Conservation (phyloP, 2,329 filamentous ascomycete genomes). For the Fusarium albidum region DNA sequence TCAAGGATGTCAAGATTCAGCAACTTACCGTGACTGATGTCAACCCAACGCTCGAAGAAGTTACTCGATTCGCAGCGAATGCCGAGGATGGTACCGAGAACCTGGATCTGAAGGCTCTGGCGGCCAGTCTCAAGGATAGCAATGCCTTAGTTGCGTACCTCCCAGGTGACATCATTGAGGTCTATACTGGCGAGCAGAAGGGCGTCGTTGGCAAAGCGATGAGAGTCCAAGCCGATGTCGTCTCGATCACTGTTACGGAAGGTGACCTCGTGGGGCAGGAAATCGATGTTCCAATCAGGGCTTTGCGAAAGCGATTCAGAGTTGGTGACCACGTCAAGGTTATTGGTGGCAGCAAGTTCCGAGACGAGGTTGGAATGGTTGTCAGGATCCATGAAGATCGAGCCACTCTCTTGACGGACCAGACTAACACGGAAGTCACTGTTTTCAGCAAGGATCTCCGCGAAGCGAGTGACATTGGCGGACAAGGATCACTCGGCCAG, state of each 20-base stretch:
- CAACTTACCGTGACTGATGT: constrained; percentile 87
- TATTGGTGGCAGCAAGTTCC: constrained; percentile 92
- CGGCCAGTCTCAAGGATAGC: constrained; percentile 86
- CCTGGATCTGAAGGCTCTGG: constrained; percentile 88
- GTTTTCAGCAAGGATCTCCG: constrained; percentile 98
- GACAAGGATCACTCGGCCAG: constrained; percentile 83
- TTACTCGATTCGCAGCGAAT: constrained; percentile 90
- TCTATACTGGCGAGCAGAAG: constrained; percentile 94
- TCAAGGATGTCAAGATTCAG: constrained; percentile 93
- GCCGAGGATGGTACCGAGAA: constrained; percentile 93
- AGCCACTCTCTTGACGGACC: constrained; percentile 92
- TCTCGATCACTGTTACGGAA: constrained; percentile 84
- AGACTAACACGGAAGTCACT: constrained; percentile 91
- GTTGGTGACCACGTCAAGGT: constrained; percentile 98
- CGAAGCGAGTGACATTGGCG: constrained; percentile 91
- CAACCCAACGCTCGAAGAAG: constrained; percentile 91
- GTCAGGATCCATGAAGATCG: constrained; percentile 92
- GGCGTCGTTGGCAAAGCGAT: constrained; percentile 87
- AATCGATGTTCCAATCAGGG: constrained; percentile 92
- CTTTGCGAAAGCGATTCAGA: constrained; percentile 89
- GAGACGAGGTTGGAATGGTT: constrained; percentile 96
- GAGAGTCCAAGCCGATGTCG: constrained; percentile 89
- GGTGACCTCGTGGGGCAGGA: constrained; percentile 83
- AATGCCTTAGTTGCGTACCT: constrained; percentile 85
- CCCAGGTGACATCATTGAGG: constrained; percentile 94